A percentile compares a stretch with the other conserved stretches of the same genome.
Conservation (phyloP, 257 asterid species). For the Paulownia fortunei region DNA sequence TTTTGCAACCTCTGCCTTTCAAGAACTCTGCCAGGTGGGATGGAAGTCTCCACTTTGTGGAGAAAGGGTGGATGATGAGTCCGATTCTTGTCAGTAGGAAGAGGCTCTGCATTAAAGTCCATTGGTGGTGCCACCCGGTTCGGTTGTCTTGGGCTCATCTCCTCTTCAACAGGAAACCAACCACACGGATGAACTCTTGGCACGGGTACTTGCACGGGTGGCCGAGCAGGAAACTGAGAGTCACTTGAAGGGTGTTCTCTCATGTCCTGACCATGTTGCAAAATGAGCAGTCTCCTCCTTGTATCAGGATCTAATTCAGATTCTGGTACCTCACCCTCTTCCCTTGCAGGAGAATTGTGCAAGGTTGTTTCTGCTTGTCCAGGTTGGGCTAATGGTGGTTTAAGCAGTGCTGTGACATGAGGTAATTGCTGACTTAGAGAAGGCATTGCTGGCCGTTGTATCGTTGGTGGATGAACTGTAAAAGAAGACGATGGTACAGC, state of each 20-base stretch:
- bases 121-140: conserved; percentile 57
- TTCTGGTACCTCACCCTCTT: conserved; percentile 99
- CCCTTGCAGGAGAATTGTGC: conserved; percentile 89
- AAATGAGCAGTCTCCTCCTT: conserved; percentile 92
- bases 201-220: conserved; percentile 67
- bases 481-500: conserved; percentile 59
- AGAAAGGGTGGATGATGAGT: conserved; percentile 69
- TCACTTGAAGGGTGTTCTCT: conserved; percentile 81
- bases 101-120: conserved; percentile 64
- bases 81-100: conserved; percentile 64
- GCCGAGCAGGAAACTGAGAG: conserved; percentile 66
- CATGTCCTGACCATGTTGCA: conserved; percentile 95
- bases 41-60: conserved; percentile 65
- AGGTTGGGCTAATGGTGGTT: conserved; percentile 58
- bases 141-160: conserved; percentile 68
- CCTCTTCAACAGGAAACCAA: conserved; percentile 89
- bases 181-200: conserved; percentile 73
- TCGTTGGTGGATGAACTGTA: conserved; percentile 53
- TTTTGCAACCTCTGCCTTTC: conserved; percentile 71
- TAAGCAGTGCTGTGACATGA: conserved; percentile 59
- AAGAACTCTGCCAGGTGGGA: conserved; percentile 66
- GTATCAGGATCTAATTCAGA: conserved; percentile 99
- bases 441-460: conserved; percentile 60
- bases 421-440: conserved; percentile 67
- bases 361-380: conserved; percentile 62